A percentile compares a stretch with the other conserved stretches of the same genome.
Conservation (phyloP, 2,329 filamentous ascomycete genomes). For the Colletotrichum chlorophyti region DNA sequence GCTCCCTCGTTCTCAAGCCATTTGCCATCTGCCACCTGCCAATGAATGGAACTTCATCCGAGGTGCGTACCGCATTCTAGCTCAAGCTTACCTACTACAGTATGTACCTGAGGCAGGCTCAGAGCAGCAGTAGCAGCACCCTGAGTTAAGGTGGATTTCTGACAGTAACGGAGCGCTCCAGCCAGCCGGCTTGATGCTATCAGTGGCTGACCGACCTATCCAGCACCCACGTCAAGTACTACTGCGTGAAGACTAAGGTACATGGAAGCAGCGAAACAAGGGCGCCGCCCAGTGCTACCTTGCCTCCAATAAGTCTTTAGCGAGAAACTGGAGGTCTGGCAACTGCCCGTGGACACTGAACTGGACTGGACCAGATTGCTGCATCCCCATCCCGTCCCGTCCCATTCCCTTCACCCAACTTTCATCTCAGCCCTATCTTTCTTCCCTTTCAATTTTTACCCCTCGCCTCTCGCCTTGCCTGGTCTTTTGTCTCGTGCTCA, state of each 20-base stretch:
- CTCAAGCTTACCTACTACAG: slow-evolving; percentile 4
- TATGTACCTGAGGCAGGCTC: too few species aligned
- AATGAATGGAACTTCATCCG: slow-evolving; percentile 24
- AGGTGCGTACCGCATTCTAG: slow-evolving; percentile 17
- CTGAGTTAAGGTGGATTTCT: neutral
- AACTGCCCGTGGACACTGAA: neutral
- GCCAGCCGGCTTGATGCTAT: slow-evolving; percentile 4
- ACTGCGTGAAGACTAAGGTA: too few species aligned
- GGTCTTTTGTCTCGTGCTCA: slow-evolving; percentile 23
- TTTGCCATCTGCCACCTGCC: slow-evolving; percentile 25
- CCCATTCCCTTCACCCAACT: slow-evolving; percentile 29
- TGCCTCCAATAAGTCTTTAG: neutral
- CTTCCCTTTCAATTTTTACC: slow-evolving; percentile 30
- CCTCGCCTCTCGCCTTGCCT: slow-evolving; percentile 23
- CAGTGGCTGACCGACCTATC: slow-evolving; percentile 11
- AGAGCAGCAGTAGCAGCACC: slow-evolving; percentile 4
- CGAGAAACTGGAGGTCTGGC: neutral
- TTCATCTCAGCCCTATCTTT: slow-evolving; percentile 37
- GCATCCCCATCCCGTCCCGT: slow-evolving; percentile 30
- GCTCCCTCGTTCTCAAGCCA: slow-evolving; percentile 8
- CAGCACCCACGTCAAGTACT: too few species aligned
- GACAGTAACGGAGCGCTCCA: neutral
- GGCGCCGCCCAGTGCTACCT: neutral
- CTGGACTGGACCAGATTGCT: neutral
- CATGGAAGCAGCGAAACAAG: neutral